Evolutionary conservation across 2,329 filamentous ascomycete genomes (phyloP).

Genomic region (Bretziella fagacearum): DNA sequence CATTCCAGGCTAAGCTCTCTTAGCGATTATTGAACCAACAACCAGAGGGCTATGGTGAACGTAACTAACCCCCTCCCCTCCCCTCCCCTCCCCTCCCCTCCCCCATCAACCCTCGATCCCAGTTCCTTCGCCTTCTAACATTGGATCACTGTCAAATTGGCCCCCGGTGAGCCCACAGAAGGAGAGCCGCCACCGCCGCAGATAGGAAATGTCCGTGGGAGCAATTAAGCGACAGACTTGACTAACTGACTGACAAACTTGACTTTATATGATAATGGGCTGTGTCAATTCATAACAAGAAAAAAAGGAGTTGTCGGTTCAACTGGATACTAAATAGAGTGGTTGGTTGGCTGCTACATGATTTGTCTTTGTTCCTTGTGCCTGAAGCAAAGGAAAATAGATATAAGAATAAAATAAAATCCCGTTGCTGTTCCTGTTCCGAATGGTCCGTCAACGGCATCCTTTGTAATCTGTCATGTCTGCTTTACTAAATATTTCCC

Average conservation of each 20-base stretch:
- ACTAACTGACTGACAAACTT: too few species aligned
- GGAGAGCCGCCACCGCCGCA: too few species aligned
- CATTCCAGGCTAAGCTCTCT: background rate
- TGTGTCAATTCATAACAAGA: too few species aligned
- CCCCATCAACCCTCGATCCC: background rate
- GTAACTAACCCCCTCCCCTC: background rate
- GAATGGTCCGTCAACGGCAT: too few species aligned
- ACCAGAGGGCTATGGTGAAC: background rate
- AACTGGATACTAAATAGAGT: background rate
- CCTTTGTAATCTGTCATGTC: too few species aligned
- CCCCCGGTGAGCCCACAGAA: too few species aligned
- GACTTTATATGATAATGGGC: too few species aligned
- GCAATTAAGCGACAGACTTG: too few species aligned
- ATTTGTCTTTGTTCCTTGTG: background rate
- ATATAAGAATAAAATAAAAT: slow-evolving; percentile 6
- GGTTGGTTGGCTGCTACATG: background rate
- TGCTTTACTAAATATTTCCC: too few species aligned
- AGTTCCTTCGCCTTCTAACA: too few species aligned
- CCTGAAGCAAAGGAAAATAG: background rate
- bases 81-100: background rate
- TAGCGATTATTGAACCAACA: background rate
- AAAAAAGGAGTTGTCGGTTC: background rate
- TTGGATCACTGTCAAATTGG: too few species aligned
- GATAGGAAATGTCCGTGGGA: too few species aligned
- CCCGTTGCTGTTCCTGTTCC: background rate